These are phyloP conservation scores for Ascochyta koolunga DNA, from an alignment of 2,329 filamentous ascomycete species.

Conservation along the genomic window DNA sequence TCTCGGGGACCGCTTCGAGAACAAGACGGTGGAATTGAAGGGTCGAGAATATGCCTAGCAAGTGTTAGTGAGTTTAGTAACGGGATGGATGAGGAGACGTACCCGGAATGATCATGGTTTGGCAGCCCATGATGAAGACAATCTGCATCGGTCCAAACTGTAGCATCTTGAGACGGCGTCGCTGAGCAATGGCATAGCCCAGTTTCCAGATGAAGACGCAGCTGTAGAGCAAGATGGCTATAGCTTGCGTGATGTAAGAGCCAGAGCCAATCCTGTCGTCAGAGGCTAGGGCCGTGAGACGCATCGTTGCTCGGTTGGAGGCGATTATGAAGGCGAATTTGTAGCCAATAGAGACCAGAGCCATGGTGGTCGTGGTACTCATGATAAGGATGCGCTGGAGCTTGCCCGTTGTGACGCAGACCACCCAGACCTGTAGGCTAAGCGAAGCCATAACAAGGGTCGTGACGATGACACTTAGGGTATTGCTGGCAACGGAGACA, in stretches of 20 bases:
- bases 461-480: slow-evolving; percentile 61
- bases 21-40: slow-evolving; percentile 60
- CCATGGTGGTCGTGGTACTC: slow-evolving; percentile 55
- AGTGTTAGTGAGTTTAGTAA: slow-evolving; percentile 25
- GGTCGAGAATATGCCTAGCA: slow-evolving; percentile 64
- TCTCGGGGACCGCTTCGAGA: slow-evolving; percentile 56
- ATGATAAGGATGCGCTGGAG: slow-evolving; percentile 56
- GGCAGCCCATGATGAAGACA: slow-evolving; percentile 71
- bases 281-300: slow-evolving; percentile 35
- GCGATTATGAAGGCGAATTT: slow-evolving; percentile 60
- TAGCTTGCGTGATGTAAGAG: slow-evolving; percentile 59
- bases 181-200: slow-evolving; percentile 61
- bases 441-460: slow-evolving; percentile 64
- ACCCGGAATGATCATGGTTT: slow-evolving; percentile 71
- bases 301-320: slow-evolving; percentile 52
- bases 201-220: slow-evolving; percentile 68
- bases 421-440: slow-evolving; percentile 67
- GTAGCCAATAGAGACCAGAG: slow-evolving; percentile 59
- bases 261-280: slow-evolving; percentile 34
- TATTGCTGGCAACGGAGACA: slow-evolving; percentile 55
- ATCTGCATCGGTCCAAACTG: slow-evolving; percentile 70
- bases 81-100: slow-evolving; percentile 4
- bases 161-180: slow-evolving; percentile 62
- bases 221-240: slow-evolving; percentile 67
- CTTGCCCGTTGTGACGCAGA: slow-evolving; percentile 59